Evolutionary conservation across 2,329 filamentous ascomycete species (phyloP).

Genomic region (Podosphaera xanthii): DNA sequence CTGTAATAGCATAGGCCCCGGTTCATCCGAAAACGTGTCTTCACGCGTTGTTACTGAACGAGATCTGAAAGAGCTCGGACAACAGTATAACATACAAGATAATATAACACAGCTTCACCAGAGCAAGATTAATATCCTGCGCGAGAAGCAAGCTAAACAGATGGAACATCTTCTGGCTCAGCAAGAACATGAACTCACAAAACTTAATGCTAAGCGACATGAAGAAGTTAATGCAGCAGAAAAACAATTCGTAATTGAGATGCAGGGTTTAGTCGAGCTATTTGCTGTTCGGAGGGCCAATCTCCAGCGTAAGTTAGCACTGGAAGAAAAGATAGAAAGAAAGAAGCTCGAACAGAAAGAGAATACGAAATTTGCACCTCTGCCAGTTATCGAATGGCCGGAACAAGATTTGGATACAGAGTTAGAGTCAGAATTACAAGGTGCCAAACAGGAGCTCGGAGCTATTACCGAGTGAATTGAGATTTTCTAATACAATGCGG

Average conservation of each 20-base stretch:
- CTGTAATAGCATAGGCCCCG: slow-evolving; percentile 29
- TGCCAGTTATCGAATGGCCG: slow-evolving; percentile 21
- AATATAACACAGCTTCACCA: slow-evolving; percentile 35
- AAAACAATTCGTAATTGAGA: slow-evolving; percentile 25
- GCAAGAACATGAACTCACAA: slow-evolving; percentile 28
- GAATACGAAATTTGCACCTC: slow-evolving; percentile 21
- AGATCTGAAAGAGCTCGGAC: slow-evolving; percentile 32
- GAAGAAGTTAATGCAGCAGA: slow-evolving; percentile 27
- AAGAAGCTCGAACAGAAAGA: slow-evolving; percentile 26
- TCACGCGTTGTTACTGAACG: slow-evolving; percentile 32
- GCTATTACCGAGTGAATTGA: not conserved
- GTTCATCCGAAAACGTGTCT: slow-evolving; percentile 20
- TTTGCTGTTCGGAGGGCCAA: slow-evolving; percentile 24
- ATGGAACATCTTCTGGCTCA: slow-evolving; percentile 34
- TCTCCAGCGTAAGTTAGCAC: slow-evolving; percentile 26
- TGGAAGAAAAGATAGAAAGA: slow-evolving; percentile 29
- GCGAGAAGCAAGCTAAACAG: slow-evolving; percentile 37
- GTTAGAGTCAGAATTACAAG: not conserved
- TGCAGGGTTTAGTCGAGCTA: slow-evolving; percentile 22
- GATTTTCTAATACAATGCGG: not conserved
- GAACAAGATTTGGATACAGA: slow-evolving; percentile 2
- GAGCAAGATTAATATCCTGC: slow-evolving; percentile 38
- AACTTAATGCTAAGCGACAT: slow-evolving; percentile 22
- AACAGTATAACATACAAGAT: slow-evolving; percentile 37
- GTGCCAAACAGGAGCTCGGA: not conserved